These are phyloP conservation scores for Leishmania tropica DNA, from an alignment of 208 protist genomes.

Conservation along the genomic window DNA sequence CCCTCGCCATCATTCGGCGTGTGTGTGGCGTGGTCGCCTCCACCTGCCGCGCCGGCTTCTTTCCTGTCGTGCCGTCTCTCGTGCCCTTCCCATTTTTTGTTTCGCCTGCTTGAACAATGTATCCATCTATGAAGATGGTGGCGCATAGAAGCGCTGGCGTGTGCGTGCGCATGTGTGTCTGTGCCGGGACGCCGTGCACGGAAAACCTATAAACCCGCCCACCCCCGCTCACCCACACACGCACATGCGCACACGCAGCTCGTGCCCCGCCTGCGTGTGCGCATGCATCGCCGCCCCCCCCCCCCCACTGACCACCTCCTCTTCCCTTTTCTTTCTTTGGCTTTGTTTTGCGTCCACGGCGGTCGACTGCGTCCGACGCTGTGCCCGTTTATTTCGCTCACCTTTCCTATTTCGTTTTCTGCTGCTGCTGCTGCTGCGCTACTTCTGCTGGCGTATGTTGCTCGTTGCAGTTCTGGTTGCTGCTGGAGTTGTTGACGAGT, in stretches of 20 bases:
- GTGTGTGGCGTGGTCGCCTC: not conserved
- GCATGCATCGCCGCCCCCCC: too few species aligned
- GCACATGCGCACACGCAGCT: too few species aligned
- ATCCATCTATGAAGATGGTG: not conserved
- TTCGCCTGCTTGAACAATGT: not conserved
- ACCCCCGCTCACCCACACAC: too few species aligned
- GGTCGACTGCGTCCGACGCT: too few species aligned
- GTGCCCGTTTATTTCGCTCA: too few species aligned
- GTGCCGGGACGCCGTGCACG: too few species aligned
- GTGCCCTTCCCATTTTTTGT: not conserved
- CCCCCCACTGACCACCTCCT: not conserved
- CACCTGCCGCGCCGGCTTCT: not conserved
- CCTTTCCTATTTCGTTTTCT: not conserved
- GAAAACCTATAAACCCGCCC: not conserved
- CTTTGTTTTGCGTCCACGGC: not conserved
- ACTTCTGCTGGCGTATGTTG: not conserved
- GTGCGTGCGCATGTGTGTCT: not conserved
- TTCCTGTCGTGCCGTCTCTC: not conserved
- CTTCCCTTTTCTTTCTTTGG: not conserved
- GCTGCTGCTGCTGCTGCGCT: not conserved
- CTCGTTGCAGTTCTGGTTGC: not conserved
- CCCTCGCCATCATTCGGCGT: not conserved
- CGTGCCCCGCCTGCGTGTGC: too few species aligned
- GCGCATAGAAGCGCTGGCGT: not conserved
- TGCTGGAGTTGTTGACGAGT: not conserved